Evolutionary conservation across 2,329 filamentous ascomycete genomes (phyloP).

Genomic region (Penicillium sp.): DNA sequence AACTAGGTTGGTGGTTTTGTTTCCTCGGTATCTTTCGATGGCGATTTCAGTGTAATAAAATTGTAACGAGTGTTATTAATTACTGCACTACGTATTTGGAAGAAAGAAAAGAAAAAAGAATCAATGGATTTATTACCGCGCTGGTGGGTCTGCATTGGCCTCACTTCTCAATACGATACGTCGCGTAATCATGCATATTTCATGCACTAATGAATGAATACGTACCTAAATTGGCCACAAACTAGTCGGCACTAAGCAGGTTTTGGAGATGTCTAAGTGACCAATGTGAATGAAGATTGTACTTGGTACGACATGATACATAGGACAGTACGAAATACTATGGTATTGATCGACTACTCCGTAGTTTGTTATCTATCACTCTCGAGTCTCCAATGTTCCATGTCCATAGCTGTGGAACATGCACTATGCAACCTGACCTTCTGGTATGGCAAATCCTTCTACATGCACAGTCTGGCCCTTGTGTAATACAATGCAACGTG

Average conservation of each 20-base stretch:
- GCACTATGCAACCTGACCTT: constrained; percentile 4
- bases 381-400: not conserved
- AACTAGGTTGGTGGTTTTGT: not conserved
- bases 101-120: not conserved
- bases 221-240: too few species aligned
- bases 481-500: constrained; percentile 3
- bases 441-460: constrained; percentile 1
- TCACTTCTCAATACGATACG: not conserved
- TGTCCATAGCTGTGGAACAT: not conserved
- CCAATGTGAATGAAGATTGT: too few species aligned
- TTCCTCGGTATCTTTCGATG: not conserved
- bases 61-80: too few species aligned
- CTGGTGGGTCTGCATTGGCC: not conserved
- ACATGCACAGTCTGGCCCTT: constrained; percentile 4
- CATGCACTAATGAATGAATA: too few species aligned
- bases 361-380: too few species aligned
- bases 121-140: not conserved
- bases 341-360: not conserved
- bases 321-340: not conserved
- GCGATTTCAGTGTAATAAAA: not conserved
- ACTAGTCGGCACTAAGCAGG: too few species aligned
- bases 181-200: too few species aligned
- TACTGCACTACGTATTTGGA: too few species aligned
- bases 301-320: too few species aligned
- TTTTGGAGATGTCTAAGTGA: too few species aligned